These are phyloP conservation scores for Xylariaceae sp. DNA, from an alignment of 2,329 filamentous ascomycete species.

Conservation along the genomic window DNA sequence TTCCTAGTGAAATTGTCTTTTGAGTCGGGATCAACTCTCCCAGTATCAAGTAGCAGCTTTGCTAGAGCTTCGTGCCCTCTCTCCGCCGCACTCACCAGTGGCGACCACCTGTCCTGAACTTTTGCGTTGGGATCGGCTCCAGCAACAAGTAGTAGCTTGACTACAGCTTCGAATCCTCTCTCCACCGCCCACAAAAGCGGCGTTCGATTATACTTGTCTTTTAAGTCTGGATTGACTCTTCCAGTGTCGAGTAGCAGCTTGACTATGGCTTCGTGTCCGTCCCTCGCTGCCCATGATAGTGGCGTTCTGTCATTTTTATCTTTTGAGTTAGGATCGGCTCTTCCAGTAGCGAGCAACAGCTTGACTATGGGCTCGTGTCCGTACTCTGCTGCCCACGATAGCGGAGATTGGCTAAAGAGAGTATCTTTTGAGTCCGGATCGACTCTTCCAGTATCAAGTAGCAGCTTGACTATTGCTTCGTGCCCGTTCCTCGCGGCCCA, in stretches of 20 bases:
- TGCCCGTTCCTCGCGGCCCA: too few relatives aligned
- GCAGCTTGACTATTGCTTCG: too few relatives aligned
- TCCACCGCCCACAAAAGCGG: conserved; percentile 7
- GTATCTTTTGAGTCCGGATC: too few relatives aligned
- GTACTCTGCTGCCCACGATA: background rate
- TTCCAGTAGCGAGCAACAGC: background rate
- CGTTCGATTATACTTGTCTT: background rate
- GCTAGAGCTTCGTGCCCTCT: background rate
- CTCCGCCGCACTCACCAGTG: conserved; percentile 1
- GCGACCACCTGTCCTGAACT: background rate
- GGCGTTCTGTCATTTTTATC: background rate
- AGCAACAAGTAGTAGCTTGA: background rate
- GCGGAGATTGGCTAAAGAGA: background rate
- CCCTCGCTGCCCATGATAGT: conserved; percentile 3
- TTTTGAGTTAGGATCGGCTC: background rate
- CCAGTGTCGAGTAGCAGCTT: background rate
- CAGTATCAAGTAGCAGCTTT: background rate
- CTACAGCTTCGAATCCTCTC: conserved; percentile 3
- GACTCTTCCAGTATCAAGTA: too few relatives aligned
- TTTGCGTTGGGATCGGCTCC: background rate
- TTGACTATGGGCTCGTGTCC: background rate
- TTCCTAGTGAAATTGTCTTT: background rate
- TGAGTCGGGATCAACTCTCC: background rate
- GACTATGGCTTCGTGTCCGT: conserved; percentile 1
- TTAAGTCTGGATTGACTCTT: background rate